Percentiles rank a stretch among this genome's conserved stretches.
Evolutionary conservation across 2,329 filamentous ascomycete species (phyloP).

Genomic region (Trichoderma hamatum): DNA sequence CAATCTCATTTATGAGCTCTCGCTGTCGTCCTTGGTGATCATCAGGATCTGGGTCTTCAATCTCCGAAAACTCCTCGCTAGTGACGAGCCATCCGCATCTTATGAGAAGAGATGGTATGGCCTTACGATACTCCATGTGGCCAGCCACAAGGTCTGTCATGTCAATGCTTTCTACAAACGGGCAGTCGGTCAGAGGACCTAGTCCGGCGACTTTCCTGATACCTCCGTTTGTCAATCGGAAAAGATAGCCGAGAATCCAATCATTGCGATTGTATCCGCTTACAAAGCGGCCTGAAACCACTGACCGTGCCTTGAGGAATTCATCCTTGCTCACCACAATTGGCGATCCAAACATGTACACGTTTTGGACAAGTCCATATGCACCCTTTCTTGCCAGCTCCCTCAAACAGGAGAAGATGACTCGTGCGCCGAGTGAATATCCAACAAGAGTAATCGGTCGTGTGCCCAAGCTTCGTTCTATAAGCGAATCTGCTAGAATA

Average conservation of each 20-base stretch:
- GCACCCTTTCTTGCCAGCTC: constrained; percentile 85
- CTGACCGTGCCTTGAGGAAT: constrained; percentile 76
- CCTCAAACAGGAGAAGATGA: constrained; percentile 88
- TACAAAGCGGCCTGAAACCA: constrained; percentile 89
- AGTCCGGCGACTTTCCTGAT: constrained; percentile 88
- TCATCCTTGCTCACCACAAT: constrained; percentile 92
- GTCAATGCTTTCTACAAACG: constrained; percentile 85
- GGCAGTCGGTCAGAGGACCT: constrained; percentile 72
- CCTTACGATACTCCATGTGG: constrained; percentile 94
- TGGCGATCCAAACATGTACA: constrained; percentile 91
- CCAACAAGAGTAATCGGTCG: constrained; percentile 91
- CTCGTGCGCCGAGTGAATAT: constrained; percentile 87
- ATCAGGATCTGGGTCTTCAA: constrained; percentile 95
- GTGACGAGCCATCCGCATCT: constrained; percentile 91
- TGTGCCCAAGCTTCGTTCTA: constrained; percentile 87
- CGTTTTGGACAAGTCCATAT: constrained; percentile 87
- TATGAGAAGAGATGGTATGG: constrained; percentile 85
- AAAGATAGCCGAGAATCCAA: constrained; percentile 96
- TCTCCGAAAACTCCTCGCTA: constrained; percentile 92
- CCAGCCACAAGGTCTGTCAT: constrained; percentile 84
- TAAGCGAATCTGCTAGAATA: constrained; percentile 90
- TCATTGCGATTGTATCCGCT: constrained; percentile 94
- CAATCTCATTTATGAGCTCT: constrained; percentile 94
- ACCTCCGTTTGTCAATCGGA: constrained; percentile 89
- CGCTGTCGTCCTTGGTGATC: constrained; percentile 85